Percentiles rank a stretch among this genome's conserved stretches.
phyloP scores from a whole-genome alignment of 1,139 yeast genomes.

The Waltiozyma sp. region DNA sequence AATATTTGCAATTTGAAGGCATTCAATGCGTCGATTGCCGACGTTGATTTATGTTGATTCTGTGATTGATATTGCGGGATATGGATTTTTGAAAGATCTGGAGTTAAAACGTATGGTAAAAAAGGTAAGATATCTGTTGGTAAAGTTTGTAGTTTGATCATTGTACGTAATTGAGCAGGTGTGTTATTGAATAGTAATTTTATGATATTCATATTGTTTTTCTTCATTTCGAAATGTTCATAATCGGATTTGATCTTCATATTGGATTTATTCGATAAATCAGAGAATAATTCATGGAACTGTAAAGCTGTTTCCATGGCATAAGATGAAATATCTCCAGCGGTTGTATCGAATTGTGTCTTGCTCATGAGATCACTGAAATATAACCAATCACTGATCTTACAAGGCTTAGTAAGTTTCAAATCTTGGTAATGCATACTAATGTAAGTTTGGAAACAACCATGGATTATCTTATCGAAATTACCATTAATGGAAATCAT shows the following conservation, averaged over 20 bases:
- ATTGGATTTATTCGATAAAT: constrained; percentile 29
- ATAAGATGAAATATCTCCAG: constrained; percentile 44
- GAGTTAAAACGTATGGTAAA: constrained; percentile 34
- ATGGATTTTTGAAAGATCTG: constrained; percentile 24
- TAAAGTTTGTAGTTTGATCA: constrained; percentile 7
- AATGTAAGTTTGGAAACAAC: constrained; percentile 61
- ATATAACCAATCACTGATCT: constrained; percentile 66
- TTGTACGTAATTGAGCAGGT: constrained; percentile 7
- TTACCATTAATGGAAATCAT: constrained; percentile 35
- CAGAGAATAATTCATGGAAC: constrained; percentile 57
- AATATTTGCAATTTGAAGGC: constrained; percentile 22
- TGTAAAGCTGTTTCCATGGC: constrained; percentile 49
- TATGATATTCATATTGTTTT: constrained; percentile 7
- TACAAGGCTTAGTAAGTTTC: constrained; percentile 49
- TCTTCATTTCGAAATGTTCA: constrained; percentile 21
- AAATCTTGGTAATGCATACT: constrained; percentile 52
- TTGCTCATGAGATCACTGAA: constrained; percentile 47
- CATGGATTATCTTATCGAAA: constrained; percentile 55
- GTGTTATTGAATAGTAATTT: constrained; percentile 9
- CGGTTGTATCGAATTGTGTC: constrained; percentile 30
- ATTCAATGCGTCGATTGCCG: constrained; percentile 19
- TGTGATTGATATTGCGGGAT: not conserved
- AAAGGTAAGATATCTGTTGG: constrained; percentile 33
- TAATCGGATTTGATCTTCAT: constrained; percentile 32
- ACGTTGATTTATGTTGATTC: not conserved